A percentile compares a stretch with the other conserved stretches of the same genome.
phyloP scores from a whole-genome alignment of 2,329 filamentous ascomycete genomes.

The Tolypocladium ovalisporum region DNA sequence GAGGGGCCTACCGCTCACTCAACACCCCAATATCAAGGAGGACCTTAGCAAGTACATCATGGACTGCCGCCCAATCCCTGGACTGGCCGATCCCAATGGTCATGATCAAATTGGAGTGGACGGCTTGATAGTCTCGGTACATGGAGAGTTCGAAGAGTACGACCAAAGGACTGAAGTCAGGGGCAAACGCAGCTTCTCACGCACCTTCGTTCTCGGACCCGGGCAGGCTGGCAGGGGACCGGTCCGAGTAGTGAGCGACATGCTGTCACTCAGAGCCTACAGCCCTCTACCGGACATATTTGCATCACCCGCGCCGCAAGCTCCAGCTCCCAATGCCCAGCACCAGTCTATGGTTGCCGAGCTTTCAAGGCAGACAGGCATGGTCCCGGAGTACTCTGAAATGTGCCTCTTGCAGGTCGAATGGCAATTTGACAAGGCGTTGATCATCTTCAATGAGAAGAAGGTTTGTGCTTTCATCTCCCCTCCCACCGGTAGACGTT shows the following conservation, averaged over 20 bases:
- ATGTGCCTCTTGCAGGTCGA: conserved; percentile 70
- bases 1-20: conserved; percentile 59
- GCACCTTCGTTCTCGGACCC: conserved; percentile 69
- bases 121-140: conserved; percentile 67
- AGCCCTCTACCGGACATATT: conserved; percentile 35
- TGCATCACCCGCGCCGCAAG: conserved; percentile 14
- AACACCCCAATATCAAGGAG: conserved; percentile 59
- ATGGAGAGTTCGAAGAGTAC: conserved; percentile 74
- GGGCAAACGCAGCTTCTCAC: conserved; percentile 67
- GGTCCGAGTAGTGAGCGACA: conserved; percentile 70
- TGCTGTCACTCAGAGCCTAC: conserved; percentile 63
- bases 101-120: conserved; percentile 57
- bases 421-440: conserved; percentile 70
- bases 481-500: neutral
- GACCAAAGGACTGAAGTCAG: conserved; percentile 43
- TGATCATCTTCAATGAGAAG: conserved; percentile 63
- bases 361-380: conserved; percentile 65
- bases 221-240: conserved; percentile 51
- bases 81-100: conserved; percentile 58
- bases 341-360: conserved; percentile 64
- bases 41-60: conserved; percentile 68
- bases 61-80: conserved; percentile 66
- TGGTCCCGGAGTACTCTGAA: conserved; percentile 68
- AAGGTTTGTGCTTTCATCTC: conserved; percentile 43
- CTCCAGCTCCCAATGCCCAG: conserved; percentile 23